phyloP scores from a whole-genome alignment of 2,329 filamentous ascomycete genomes.

The Penicillium brasilianum region DNA sequence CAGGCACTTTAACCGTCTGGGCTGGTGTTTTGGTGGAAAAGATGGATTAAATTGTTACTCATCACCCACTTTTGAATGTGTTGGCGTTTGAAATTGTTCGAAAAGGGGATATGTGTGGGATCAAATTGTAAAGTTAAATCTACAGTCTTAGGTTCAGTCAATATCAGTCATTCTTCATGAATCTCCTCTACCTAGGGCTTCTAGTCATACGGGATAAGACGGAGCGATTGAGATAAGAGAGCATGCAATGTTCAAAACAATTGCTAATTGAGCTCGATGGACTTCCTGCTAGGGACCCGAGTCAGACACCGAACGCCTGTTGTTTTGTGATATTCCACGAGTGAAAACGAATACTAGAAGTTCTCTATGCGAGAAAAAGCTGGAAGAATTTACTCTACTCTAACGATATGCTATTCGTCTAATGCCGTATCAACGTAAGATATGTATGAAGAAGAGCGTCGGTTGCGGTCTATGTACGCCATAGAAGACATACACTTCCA shows the following conservation, averaged over 20 bases:
- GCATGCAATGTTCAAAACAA: too few species aligned
- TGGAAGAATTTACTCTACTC: background rate
- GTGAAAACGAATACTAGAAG: too few species aligned
- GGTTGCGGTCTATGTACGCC: background rate
- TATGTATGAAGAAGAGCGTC: slow-evolving; percentile 4
- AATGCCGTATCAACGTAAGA: background rate
- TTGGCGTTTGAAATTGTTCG: slow-evolving; percentile 9
- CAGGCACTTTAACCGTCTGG: slow-evolving; percentile 24
- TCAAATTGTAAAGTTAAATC: slow-evolving; percentile 17
- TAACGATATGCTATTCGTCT: background rate
- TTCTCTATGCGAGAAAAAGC: background rate
- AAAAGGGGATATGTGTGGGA: slow-evolving; percentile 1
- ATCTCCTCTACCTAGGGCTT: background rate
- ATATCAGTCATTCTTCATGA: background rate
- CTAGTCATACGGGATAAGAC: too few species aligned
- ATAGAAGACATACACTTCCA: background rate
- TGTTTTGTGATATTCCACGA: too few species aligned
- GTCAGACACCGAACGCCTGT: too few species aligned
- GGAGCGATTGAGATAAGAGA: too few species aligned
- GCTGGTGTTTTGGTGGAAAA: background rate
- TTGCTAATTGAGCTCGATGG: background rate
- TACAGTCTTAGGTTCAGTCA: slow-evolving; percentile 16
- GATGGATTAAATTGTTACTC: slow-evolving; percentile 8
- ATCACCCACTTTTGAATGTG: background rate
- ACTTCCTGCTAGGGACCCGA: background rate